phyloP scores from a whole-genome alignment of 73 alveolate genomes.

The Effrenium voratum region DNA sequence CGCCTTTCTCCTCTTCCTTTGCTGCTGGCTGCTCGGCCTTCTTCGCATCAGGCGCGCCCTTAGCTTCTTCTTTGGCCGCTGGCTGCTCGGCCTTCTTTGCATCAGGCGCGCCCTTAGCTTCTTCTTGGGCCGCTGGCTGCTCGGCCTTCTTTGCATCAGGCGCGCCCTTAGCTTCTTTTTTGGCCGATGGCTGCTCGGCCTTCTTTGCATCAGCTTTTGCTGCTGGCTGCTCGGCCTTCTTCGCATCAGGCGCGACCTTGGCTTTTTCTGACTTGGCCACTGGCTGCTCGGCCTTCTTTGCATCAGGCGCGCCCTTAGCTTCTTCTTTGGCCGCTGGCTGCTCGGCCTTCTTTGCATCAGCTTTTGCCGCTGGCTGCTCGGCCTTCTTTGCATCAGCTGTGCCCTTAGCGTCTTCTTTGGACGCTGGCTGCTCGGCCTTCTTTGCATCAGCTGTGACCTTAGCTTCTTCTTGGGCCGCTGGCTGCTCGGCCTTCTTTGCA shows the following conservation, averaged over 20 bases:
- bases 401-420: too few species aligned
- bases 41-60: neutral
- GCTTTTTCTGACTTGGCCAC: neutral
- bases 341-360: neutral
- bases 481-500: neutral
- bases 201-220: neutral
- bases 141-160: neutral
- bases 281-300: neutral
- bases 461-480: neutral
- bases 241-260: neutral
- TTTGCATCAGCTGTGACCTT: neutral
- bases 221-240: neutral
- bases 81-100: neutral
- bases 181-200: neutral
- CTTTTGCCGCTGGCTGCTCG: neutral
- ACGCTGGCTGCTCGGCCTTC: too few species aligned
- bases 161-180: neutral
- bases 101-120: neutral
- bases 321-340: neutral
- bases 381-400: too few species aligned
- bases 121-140: neutral
- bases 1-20: neutral
- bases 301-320: neutral
- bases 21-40: neutral
- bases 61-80: neutral